These are phyloP conservation scores for Fimicolochytrium jonesii DNA, from an alignment of 192 early-diverging fungal species.

Conservation along the genomic window DNA sequence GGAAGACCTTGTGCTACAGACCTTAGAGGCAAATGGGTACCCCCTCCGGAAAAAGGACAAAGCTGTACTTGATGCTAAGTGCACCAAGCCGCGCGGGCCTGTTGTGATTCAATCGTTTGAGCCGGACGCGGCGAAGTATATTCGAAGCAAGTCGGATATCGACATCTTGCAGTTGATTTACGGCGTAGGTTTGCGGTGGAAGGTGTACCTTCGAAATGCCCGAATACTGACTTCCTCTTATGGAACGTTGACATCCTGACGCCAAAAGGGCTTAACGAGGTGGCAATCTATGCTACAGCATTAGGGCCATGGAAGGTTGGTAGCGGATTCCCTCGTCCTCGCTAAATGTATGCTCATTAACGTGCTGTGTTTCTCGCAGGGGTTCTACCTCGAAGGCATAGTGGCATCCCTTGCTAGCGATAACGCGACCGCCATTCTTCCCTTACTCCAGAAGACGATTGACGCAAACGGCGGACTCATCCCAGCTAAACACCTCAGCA, in stretches of 20 bases:
- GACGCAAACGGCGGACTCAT: slow-evolving; percentile 3
- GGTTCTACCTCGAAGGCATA: slow-evolving; percentile 1
- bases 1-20: slow-evolving; percentile 1
- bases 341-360: too few species aligned
- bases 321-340: too few species aligned
- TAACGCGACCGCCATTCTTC: too few species aligned
- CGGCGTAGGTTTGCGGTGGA: background rate
- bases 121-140: background rate
- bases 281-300: background rate
- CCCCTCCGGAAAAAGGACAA: background rate
- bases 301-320: slow-evolving; percentile 1
- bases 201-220: background rate
- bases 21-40: background rate
- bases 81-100: background rate
- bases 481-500: background rate
- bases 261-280: slow-evolving; percentile 13
- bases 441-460: background rate
- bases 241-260: slow-evolving; percentile 2
- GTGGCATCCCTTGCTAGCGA: too few species aligned
- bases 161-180: background rate
- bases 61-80: too few species aligned
- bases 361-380: too few species aligned
- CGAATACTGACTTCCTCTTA: background rate
- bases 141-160: background rate
- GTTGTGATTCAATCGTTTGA: background rate